Evolutionary conservation across 202 grass and related monocot genomes (phyloP).

Genomic region (Setaria italica): DNA sequence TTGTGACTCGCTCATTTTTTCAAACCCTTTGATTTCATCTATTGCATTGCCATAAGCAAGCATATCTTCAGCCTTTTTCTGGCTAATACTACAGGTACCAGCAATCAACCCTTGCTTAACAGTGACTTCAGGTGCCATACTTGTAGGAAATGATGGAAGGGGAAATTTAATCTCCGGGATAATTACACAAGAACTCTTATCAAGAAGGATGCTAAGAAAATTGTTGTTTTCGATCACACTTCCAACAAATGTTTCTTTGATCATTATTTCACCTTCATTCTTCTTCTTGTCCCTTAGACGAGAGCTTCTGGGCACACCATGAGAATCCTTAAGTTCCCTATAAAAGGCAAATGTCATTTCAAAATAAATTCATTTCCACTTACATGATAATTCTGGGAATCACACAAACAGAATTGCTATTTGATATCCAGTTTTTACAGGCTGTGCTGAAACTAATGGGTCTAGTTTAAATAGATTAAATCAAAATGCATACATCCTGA

Average conservation of each 20-base stretch:
- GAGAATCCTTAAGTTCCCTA: slow-evolving; percentile 62
- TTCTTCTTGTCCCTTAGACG: slow-evolving; percentile 91
- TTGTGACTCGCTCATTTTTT: slow-evolving; percentile 41
- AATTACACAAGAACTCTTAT: slow-evolving; percentile 73
- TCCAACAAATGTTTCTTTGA: slow-evolving; percentile 89
- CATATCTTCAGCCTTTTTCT: slow-evolving; percentile 50
- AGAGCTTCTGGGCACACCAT: slow-evolving; percentile 79
- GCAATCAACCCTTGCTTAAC: slow-evolving; percentile 62
- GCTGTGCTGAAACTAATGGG: slow-evolving; percentile 13
- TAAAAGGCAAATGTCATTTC: slow-evolving; percentile 30
- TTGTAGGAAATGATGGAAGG: slow-evolving; percentile 52
- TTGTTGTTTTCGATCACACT: slow-evolving; percentile 87
- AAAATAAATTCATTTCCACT: slow-evolving; percentile 43
- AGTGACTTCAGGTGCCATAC: slow-evolving; percentile 51
- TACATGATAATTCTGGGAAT: slow-evolving; percentile 31
- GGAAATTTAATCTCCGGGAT: slow-evolving; percentile 70
- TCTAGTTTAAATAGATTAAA: slow-evolving; percentile 33
- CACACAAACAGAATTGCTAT: slow-evolving; percentile 23
- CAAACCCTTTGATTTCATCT: slow-evolving; percentile 34
- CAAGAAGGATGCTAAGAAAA: slow-evolving; percentile 88
- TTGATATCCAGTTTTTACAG: slow-evolving; percentile 30
- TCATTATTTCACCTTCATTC: slow-evolving; percentile 82
- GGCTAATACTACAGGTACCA: slow-evolving; percentile 50
- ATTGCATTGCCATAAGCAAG: slow-evolving; percentile 42
- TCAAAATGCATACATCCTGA: slow-evolving; percentile 20